These are phyloP conservation scores for Monilinia fructigena DNA, from an alignment of 2,329 filamentous ascomycete species.

Conservation along the genomic window DNA sequence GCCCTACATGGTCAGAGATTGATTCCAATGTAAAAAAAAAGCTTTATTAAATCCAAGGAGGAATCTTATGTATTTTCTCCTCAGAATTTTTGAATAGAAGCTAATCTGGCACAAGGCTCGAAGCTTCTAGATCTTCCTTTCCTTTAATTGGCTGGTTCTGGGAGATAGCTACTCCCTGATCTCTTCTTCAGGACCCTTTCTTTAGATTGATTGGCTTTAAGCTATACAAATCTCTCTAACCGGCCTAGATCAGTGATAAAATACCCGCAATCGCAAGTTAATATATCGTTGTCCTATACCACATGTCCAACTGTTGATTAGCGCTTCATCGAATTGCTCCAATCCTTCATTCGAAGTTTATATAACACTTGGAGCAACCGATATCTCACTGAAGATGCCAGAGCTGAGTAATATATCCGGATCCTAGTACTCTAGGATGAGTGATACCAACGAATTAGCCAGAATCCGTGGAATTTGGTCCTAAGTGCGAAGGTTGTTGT, in stretches of 20 bases:
- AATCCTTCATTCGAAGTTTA: background rate
- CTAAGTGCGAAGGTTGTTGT: background rate
- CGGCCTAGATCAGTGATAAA: too few relatives aligned
- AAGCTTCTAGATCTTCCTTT: too few relatives aligned
- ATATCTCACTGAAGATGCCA: background rate
- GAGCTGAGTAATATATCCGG: background rate
- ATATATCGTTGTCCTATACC: background rate
- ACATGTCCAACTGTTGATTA: background rate
- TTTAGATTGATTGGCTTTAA: too few relatives aligned
- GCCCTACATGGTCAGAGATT: background rate
- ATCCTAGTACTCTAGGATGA: background rate
- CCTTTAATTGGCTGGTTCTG: too few relatives aligned
- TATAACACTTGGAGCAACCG: background rate
- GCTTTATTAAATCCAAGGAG: too few relatives aligned
- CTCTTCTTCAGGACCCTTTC: too few relatives aligned
- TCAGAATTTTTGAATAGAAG: background rate
- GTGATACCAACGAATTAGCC: background rate
- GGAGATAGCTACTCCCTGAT: too few relatives aligned
- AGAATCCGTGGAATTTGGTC: background rate
- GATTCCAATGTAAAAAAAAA: background rate
- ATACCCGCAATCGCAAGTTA: too few relatives aligned
- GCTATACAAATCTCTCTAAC: too few relatives aligned
- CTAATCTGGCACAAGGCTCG: background rate
- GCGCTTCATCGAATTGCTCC: background rate
- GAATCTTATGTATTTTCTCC: background rate